These are phyloP conservation scores for Pseudocercospora crystallina DNA, from an alignment of 2,329 filamentous ascomycete genomes.

Conservation along the genomic window DNA sequence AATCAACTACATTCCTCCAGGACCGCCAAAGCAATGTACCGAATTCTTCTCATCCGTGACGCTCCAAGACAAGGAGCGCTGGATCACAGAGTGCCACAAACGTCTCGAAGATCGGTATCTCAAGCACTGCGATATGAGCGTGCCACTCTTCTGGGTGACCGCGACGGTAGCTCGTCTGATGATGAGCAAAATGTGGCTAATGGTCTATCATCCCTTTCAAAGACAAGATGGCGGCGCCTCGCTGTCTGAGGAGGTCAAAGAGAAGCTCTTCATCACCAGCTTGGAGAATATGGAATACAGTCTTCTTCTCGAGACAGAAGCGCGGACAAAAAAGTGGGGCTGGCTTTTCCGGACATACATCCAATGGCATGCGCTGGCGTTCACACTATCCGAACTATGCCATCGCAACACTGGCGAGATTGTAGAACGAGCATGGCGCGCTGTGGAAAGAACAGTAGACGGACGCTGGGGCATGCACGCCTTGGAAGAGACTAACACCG, in stretches of 20 bases:
- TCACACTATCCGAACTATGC: slow-evolving; percentile 61
- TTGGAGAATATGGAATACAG: slow-evolving; percentile 74
- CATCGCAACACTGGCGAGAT: slow-evolving; percentile 56
- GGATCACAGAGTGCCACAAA: slow-evolving; percentile 50
- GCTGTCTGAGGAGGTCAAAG: slow-evolving; percentile 62
- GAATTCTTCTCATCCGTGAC: slow-evolving; percentile 46
- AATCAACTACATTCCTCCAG: slow-evolving; percentile 47
- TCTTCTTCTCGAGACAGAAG: slow-evolving; percentile 64
- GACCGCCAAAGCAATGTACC: slow-evolving; percentile 41
- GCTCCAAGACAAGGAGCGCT: slow-evolving; percentile 49
- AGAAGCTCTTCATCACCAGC: slow-evolving; percentile 69
- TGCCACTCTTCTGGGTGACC: slow-evolving; percentile 66
- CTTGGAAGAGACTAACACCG: slow-evolving; percentile 38
- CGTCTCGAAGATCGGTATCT: slow-evolving; percentile 52
- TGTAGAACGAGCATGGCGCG: slow-evolving; percentile 61
- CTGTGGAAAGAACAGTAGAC: slow-evolving; percentile 51
- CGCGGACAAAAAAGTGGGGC: slow-evolving; percentile 61
- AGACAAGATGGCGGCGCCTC: slow-evolving; percentile 57
- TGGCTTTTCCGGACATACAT: slow-evolving; percentile 66
- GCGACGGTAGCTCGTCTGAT: slow-evolving; percentile 69
- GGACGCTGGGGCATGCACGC: slow-evolving; percentile 42
- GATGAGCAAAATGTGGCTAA: slow-evolving; percentile 74
- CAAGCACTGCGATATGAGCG: slow-evolving; percentile 52
- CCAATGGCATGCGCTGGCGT: slow-evolving; percentile 65
- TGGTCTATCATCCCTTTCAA: slow-evolving; percentile 73